phyloP scores from a whole-genome alignment of 306 rosid species.

The Rosa lucieae region DNA sequence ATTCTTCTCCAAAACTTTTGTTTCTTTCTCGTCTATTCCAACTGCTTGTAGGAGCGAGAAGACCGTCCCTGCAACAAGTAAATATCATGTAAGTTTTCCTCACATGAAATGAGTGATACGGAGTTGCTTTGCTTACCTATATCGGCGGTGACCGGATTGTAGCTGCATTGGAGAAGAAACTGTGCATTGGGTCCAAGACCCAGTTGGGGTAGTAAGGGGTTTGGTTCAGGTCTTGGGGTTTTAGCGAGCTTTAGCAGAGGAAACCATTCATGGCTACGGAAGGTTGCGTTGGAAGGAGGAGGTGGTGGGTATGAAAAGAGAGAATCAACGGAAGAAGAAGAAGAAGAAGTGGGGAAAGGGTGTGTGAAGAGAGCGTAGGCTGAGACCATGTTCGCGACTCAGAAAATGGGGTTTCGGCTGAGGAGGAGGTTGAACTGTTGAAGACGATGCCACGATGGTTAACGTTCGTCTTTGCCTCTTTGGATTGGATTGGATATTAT shows the following conservation, averaged over 20 bases:
- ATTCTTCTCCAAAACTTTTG: constrained; percentile 32
- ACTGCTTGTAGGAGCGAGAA: constrained; percentile 49
- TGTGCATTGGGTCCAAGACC: constrained; percentile 25
- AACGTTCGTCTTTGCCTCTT: background rate
- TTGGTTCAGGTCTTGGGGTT: constrained; percentile 16
- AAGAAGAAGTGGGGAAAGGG: constrained; percentile 22
- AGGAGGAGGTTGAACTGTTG: background rate
- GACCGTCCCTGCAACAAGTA: constrained; percentile 41
- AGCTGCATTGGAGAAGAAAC: constrained; percentile 30
- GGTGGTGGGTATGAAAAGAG: constrained; percentile 7
- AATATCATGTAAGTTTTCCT: background rate
- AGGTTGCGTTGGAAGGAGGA: constrained; percentile 24
- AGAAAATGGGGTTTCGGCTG: background rate
- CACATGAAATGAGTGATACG: constrained; percentile 33
- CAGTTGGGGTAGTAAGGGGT: constrained; percentile 15
- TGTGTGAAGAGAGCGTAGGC: constrained; percentile 22
- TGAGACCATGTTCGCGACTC: constrained; percentile 31
- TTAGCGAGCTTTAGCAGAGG: constrained; percentile 7
- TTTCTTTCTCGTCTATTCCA: constrained; percentile 46
- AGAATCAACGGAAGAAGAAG: constrained; percentile 10
- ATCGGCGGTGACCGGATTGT: constrained; percentile 3
- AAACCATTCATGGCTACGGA: constrained; percentile 8
- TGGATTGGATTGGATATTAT: background rate
- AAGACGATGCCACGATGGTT: background rate
- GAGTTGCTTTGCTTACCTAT: constrained; percentile 30